Conservation (phyloP, 1,284 basidiomycete genomes). For the Athelia psychrophila region DNA sequence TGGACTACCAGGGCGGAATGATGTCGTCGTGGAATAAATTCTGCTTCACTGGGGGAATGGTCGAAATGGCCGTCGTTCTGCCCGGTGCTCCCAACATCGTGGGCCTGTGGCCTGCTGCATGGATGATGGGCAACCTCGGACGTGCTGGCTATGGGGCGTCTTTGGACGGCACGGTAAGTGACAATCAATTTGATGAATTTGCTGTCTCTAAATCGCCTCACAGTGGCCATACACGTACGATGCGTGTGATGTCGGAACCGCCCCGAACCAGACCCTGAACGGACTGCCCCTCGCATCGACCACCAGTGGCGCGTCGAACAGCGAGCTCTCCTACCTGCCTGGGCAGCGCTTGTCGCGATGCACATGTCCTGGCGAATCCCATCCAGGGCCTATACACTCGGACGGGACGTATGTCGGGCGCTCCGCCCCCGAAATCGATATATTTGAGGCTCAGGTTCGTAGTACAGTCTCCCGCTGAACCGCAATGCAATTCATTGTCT, state of each 20-base stretch:
- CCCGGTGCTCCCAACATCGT: slow-evolving; percentile 52
- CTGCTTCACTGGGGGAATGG: slow-evolving; percentile 73
- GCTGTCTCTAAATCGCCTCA: too few species aligned
- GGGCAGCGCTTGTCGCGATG: slow-evolving; percentile 61
- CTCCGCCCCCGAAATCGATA: slow-evolving; percentile 67
- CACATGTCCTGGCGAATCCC: slow-evolving; percentile 59
- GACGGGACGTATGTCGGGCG: slow-evolving; percentile 59
- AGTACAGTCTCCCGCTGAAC: background rate
- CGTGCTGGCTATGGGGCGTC: slow-evolving; percentile 66
- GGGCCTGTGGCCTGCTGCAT: slow-evolving; percentile 55
- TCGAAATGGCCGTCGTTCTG: slow-evolving; percentile 55
- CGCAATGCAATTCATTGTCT: background rate
- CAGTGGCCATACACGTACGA: slow-evolving; percentile 52
- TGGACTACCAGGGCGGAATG: slow-evolving; percentile 60
- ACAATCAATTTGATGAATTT: too few species aligned
- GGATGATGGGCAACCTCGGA: slow-evolving; percentile 65
- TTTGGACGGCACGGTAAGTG: slow-evolving; percentile 53
- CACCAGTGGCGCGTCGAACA: slow-evolving; percentile 34
- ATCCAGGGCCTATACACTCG: slow-evolving; percentile 57
- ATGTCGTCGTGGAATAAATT: slow-evolving; percentile 70
- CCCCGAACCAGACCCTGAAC: slow-evolving; percentile 45
- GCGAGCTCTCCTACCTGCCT: slow-evolving; percentile 53
- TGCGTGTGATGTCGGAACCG: slow-evolving; percentile 57
- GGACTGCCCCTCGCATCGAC: slow-evolving; percentile 37
- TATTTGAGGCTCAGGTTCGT: slow-evolving; percentile 50